phyloP scores from a whole-genome alignment of 73 alveolate genomes.

The Tetrahymena thermophila region DNA sequence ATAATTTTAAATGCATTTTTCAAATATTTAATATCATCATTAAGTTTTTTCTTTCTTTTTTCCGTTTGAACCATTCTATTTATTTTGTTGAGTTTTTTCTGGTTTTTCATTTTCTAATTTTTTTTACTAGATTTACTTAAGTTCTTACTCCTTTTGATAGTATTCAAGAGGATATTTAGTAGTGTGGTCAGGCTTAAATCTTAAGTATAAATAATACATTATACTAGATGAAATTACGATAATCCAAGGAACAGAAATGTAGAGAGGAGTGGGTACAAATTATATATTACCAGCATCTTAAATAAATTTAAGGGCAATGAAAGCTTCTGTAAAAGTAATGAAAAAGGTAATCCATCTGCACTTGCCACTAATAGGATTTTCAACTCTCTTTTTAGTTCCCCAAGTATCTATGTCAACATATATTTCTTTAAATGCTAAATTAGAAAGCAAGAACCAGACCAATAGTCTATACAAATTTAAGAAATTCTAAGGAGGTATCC shows the following conservation, averaged over 20 bases:
- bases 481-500: constrained; percentile 70
- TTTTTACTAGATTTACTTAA: neutral
- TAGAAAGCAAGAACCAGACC: constrained; percentile 71
- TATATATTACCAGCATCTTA: constrained; percentile 53
- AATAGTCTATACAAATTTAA: constrained; percentile 55
- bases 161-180: neutral
- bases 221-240: neutral
- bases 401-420: constrained; percentile 54
- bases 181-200: neutral
- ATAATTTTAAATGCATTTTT: neutral
- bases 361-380: constrained; percentile 51
- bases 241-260: constrained; percentile 27
- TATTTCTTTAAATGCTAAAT: constrained; percentile 63
- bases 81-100: neutral
- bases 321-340: constrained; percentile 52
- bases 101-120: neutral
- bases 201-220: neutral
- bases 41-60: neutral
- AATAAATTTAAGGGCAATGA: constrained; percentile 52
- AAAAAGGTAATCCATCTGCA: constrained; percentile 60
- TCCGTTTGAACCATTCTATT: neutral
- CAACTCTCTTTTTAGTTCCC: constrained; percentile 53
- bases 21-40: neutral
- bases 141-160: neutral
- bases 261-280: constrained; percentile 36